Evolutionary conservation across 257 asterid species (phyloP).

Genomic region (Paulownia fortunei): DNA sequence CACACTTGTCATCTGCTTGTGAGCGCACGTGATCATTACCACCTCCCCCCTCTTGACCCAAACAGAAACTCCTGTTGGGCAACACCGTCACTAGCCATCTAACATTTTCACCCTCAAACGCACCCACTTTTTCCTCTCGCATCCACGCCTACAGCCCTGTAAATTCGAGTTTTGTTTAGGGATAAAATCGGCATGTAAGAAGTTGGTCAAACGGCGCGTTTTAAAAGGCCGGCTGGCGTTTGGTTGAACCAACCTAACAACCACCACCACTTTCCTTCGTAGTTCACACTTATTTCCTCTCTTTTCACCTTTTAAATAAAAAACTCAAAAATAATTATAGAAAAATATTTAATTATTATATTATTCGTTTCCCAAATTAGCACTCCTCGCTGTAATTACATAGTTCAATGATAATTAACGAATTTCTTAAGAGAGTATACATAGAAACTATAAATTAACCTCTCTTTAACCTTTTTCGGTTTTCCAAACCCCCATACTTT

Average conservation of each 20-base stretch:
- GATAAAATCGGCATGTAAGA: not conserved
- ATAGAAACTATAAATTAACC: slow-evolving; percentile 19
- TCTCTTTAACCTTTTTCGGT: slow-evolving; percentile 16
- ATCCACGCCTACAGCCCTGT: not conserved
- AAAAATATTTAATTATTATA: not conserved
- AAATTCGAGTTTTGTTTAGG: not conserved
- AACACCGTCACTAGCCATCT: slow-evolving; percentile 19
- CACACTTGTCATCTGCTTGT: not conserved
- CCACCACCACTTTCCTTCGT: slow-evolving; percentile 37
- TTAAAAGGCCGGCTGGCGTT: slow-evolving; percentile 31
- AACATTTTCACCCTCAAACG: not conserved
- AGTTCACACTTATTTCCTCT: slow-evolving; percentile 35
- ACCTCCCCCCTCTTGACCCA: not conserved
- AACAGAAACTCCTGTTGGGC: not conserved
- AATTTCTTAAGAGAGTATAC: not conserved
- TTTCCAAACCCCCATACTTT: slow-evolving; percentile 10
- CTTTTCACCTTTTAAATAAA: too few species aligned
- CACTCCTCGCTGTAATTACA: slow-evolving; percentile 17
- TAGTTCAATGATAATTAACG: slow-evolving; percentile 6
- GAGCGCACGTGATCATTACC: not conserved
- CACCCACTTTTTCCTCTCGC: not conserved
- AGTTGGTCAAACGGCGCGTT: slow-evolving; percentile 34
- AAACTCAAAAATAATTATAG: too few species aligned
- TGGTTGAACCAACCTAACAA: slow-evolving; percentile 40
- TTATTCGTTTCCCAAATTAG: slow-evolving; percentile 17